Conservation (phyloP, 2,329 filamentous ascomycete genomes). For the Claviceps sp. region DNA sequence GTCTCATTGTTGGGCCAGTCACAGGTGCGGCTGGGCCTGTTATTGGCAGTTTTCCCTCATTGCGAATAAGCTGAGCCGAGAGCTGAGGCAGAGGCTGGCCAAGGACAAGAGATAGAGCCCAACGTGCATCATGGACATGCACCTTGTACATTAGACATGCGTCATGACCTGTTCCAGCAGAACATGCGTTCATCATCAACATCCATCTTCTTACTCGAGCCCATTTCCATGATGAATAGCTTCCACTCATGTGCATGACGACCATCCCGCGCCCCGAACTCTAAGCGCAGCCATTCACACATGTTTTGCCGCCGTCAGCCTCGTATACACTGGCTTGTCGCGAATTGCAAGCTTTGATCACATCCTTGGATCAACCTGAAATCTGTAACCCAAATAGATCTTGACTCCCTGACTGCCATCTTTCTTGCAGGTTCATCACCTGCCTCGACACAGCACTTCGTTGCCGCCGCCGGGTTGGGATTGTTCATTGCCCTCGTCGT, state of each 20-base stretch:
- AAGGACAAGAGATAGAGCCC: background rate
- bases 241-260: background rate
- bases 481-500: background rate
- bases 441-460: background rate
- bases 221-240: background rate
- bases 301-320: constrained; percentile 5
- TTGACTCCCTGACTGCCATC: background rate
- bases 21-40: constrained; percentile 1
- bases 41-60: background rate
- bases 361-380: background rate
- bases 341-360: constrained; percentile 5
- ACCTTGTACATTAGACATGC: background rate
- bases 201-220: too few relatives aligned
- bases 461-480: too few relatives aligned
- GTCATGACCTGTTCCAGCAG: background rate
- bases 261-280: constrained; percentile 4
- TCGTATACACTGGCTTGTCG: constrained; percentile 10
- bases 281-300: constrained; percentile 3
- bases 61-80: background rate
- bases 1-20: constrained; percentile 5
- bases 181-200: background rate
- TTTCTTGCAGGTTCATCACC: background rate
- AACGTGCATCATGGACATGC: background rate
- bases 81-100: background rate
- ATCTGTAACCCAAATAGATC: background rate